Evolutionary conservation across 169 alveolate genomes (phyloP), one percentile per base, ranked within the genome.

Genomic region (Cryptosporidium canis): DNA sequence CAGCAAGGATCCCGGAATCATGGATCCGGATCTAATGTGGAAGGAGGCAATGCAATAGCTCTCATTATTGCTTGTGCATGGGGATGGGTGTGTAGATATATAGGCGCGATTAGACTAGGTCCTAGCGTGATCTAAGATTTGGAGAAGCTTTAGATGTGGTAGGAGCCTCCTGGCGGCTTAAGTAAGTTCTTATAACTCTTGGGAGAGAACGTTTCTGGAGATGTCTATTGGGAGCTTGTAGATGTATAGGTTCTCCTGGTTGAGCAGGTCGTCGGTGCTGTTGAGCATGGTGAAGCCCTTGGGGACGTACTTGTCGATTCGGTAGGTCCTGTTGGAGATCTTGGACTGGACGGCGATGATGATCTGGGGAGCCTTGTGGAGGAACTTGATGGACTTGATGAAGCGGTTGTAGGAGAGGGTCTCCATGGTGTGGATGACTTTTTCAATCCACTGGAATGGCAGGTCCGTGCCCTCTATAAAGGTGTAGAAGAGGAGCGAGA

Each of bases 21-120:
- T 58, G 18, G 87, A 77, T n/a, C 87, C 87, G 5, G 87, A 77
- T 27, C 4, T 77, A 16, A 77, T 77, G 87, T 77, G 87, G 87
- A 77, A 77, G n/a, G 43, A 43, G 21, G 61, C 61, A 77, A 39
- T 77, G 45, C 21, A 41, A 44, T 66, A 18, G 27, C 18, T 61
- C 3, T 29, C 24, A 63, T 63, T 63, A 51, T 51, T 63, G 31
- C 47, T 63, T 63, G 24, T 8, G 43, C 12, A 29, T 18, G 24
- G 8, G 18, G 51, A 63, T 8, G 0, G 31, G 7, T 9, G 24
- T 18, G 18, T 14, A 63, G 43, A 12, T 24, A 12, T 14, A 45
- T 45, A 37, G 51, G 18, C 31, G 2, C 9, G 31, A 63, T 63
- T 63, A 29, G 31, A 16, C n/a, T 33, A 16, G 29, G 27, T 61